phyloP scores from a whole-genome alignment of 345 rosid genomes.

The Mangifera indica region DNA sequence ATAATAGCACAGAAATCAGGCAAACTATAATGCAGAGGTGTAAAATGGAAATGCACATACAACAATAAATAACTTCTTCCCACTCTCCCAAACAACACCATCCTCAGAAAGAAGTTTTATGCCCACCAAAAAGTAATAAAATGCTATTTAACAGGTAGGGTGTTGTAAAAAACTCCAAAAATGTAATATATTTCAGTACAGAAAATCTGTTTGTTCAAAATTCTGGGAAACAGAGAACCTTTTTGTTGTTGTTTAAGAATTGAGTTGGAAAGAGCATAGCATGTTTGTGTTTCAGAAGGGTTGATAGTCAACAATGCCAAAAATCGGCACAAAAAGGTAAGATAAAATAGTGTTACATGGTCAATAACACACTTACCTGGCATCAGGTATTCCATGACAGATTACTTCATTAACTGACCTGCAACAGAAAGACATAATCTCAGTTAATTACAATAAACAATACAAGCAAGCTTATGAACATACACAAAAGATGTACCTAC shows the following conservation, averaged over 20 bases:
- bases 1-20: background rate
- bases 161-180: background rate
- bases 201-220: background rate
- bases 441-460: conserved; percentile 16
- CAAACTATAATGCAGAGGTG: background rate
- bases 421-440: conserved; percentile 28
- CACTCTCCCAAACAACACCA: background rate
- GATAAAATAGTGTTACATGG: background rate
- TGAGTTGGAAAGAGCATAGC: background rate
- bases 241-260: background rate
- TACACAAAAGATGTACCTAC: conserved; percentile 64
- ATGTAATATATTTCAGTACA: background rate
- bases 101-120: background rate
- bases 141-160: background rate
- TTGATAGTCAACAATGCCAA: background rate
- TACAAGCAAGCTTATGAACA: conserved; percentile 2
- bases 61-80: background rate
- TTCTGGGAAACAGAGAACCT: background rate
- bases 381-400: conserved; percentile 99
- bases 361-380: conserved; percentile 50
- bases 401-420: conserved; percentile 97
- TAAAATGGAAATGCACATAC: background rate
- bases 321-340: background rate
- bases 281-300: background rate
- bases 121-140: conserved; percentile 2